A percentile compares a stretch with the other conserved stretches of the same genome.
phyloP scores from a whole-genome alignment of 2,329 filamentous ascomycete genomes.

The Fusarium albidum region DNA sequence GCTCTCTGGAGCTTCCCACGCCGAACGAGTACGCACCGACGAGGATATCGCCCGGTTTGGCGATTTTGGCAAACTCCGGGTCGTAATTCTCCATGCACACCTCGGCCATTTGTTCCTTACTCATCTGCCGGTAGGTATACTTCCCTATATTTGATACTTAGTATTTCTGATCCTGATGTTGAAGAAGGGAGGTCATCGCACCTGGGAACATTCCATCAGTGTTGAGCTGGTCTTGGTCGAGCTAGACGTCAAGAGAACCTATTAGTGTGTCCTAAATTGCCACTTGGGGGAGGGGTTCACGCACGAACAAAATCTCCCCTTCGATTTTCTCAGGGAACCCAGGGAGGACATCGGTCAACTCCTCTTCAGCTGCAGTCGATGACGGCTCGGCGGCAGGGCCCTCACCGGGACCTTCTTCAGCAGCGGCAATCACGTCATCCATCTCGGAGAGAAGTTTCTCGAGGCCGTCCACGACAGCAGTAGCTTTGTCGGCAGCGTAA shows the following conservation, averaged over 20 bases:
- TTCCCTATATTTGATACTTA: slow-evolving; percentile 68
- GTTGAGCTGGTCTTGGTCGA: slow-evolving; percentile 72
- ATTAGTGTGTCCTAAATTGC: too few species aligned
- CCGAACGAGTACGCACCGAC: slow-evolving; percentile 92
- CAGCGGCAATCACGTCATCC: slow-evolving; percentile 66
- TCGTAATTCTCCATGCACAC: slow-evolving; percentile 98
- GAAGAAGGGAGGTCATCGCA: slow-evolving; percentile 40
- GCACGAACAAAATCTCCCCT: slow-evolving; percentile 88
- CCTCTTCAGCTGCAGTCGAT: slow-evolving; percentile 39
- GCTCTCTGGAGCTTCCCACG: slow-evolving; percentile 79
- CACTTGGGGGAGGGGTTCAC: too few species aligned
- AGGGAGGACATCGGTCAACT: slow-evolving; percentile 75
- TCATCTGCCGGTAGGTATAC: slow-evolving; percentile 91
- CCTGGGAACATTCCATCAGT: slow-evolving; percentile 94
- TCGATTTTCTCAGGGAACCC: slow-evolving; percentile 85
- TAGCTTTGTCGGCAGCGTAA: slow-evolving; percentile 68
- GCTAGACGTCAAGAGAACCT: too few species aligned
- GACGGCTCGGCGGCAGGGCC: slow-evolving; percentile 2
- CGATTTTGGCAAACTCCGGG: slow-evolving; percentile 68
- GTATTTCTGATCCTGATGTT: too few species aligned
- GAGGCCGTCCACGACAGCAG: slow-evolving; percentile 73
- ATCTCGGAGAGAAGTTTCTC: slow-evolving; percentile 75
- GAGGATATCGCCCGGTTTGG: slow-evolving; percentile 78
- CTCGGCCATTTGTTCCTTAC: slow-evolving; percentile 80
- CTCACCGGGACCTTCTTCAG: slow-evolving; percentile 55